These are phyloP conservation scores for Trametes gibbosa DNA, from an alignment of 768 basidiomycete species.

Conservation along the genomic window DNA sequence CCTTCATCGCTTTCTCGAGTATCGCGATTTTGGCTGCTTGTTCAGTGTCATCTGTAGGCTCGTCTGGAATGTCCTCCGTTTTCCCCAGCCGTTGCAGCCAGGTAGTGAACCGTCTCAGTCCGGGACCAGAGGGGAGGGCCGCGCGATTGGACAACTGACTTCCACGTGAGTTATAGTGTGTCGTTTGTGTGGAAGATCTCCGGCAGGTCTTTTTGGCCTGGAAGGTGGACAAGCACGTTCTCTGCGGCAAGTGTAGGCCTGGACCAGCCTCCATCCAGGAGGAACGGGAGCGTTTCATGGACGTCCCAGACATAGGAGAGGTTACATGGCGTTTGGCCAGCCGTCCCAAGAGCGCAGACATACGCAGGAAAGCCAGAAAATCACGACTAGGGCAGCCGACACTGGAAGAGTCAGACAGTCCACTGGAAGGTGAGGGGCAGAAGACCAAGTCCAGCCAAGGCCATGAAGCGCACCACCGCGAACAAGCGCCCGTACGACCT, in stretches of 20 bases:
- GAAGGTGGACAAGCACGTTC: constrained; percentile 13
- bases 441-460: background rate
- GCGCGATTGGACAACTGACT: background rate
- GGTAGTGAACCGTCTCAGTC: constrained; percentile 13
- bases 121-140: background rate
- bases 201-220: background rate
- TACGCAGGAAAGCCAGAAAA: constrained; percentile 14
- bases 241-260: constrained; percentile 8
- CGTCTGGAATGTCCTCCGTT: constrained; percentile 11
- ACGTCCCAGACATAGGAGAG: background rate
- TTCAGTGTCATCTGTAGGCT: constrained; percentile 46
- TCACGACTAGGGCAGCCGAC: too few relatives aligned
- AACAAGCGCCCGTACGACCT: too few relatives aligned
- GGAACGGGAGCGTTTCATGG: background rate
- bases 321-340: constrained; percentile 21
- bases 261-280: background rate
- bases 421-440: background rate
- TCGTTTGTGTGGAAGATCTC: background rate
- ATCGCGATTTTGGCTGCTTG: constrained; percentile 71
- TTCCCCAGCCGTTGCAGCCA: constrained; percentile 32
- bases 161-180: background rate
- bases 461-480: too few relatives aligned
- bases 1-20: constrained; percentile 82
- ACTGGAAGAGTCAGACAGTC: background rate
- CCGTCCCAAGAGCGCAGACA: constrained; percentile 14